Percentiles rank a stretch among this genome's conserved stretches.
Evolutionary conservation across 805 yeast genomes (phyloP).

Genomic region (Yarrowia divulgata): DNA sequence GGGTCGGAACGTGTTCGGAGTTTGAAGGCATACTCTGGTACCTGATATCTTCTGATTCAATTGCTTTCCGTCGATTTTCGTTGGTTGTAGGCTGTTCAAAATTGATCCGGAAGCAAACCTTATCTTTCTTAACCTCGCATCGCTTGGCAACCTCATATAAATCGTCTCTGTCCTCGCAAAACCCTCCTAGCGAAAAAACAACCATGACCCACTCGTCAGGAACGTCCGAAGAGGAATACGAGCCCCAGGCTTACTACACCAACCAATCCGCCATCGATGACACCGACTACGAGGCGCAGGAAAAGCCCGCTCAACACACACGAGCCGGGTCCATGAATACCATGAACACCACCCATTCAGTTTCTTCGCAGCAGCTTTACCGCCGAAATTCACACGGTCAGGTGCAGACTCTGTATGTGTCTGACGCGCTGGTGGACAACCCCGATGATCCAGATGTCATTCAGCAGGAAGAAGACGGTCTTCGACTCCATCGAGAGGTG

Average conservation of each 20-base stretch:
- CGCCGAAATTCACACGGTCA: constrained; percentile 31
- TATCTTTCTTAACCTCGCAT: not conserved
- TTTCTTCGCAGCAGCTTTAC: constrained; percentile 26
- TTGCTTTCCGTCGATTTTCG: too few species aligned
- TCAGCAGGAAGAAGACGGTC: constrained; percentile 20
- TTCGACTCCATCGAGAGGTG: constrained; percentile 23
- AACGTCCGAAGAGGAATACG: constrained; percentile 29
- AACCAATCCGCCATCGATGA: constrained; percentile 11
- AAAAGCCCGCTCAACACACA: not conserved
- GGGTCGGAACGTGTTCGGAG: not conserved
- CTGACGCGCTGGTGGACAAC: constrained; percentile 7
- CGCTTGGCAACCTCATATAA: constrained; percentile 14
- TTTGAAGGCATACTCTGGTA: not conserved
- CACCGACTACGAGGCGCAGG: constrained; percentile 12
- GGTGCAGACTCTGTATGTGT: constrained; percentile 31
- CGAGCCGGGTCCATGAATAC: constrained; percentile 9
- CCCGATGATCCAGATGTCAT: constrained; percentile 17
- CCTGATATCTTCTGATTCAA: too few species aligned
- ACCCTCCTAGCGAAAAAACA: not conserved
- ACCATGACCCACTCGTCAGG: not conserved
- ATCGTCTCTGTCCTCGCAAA: not conserved
- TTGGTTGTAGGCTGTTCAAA: not conserved
- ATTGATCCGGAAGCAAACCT: not conserved
- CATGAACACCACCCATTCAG: constrained; percentile 2
- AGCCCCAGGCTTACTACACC: constrained; percentile 35